Evolutionary conservation across 2,329 filamentous ascomycete species (phyloP).

Genomic region (Ustulina deusta): DNA sequence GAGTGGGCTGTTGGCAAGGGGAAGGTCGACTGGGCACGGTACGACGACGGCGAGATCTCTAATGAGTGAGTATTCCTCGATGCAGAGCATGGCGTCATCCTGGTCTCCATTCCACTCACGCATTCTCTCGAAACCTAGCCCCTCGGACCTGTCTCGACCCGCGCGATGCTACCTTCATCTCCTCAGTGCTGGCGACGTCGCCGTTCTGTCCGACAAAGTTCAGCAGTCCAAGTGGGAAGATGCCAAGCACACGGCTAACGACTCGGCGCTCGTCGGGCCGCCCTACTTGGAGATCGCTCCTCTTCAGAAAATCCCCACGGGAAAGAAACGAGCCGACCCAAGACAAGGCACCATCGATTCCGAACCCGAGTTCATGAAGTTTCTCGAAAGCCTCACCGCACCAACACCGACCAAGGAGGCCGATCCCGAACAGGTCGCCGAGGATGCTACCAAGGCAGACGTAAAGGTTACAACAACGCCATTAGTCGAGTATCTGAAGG

Average conservation of each 20-base stretch:
- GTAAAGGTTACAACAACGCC: constrained; percentile 83
- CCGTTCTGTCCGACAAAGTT: constrained; percentile 76
- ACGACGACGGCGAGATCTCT: constrained; percentile 75
- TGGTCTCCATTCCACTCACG: constrained; percentile 26
- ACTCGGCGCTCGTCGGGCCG: constrained; percentile 78
- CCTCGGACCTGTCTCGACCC: constrained; percentile 86
- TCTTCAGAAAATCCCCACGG: constrained; percentile 84
- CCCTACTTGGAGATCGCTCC: constrained; percentile 85
- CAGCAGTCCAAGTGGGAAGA: constrained; percentile 80
- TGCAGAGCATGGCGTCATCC: constrained; percentile 25
- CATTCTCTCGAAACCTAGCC: constrained; percentile 58
- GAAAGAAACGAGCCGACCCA: constrained; percentile 80
- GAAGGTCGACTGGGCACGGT: constrained; percentile 87
- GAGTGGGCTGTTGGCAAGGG: constrained; percentile 86
- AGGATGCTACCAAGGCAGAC: constrained; percentile 63
- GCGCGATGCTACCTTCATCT: constrained; percentile 87
- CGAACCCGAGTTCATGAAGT: constrained; percentile 94
- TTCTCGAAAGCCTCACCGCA: constrained; percentile 88
- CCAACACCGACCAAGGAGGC: constrained; percentile 62
- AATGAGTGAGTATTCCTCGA: constrained; percentile 74
- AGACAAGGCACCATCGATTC: constrained; percentile 96
- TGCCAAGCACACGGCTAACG: constrained; percentile 79
- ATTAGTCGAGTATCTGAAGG: constrained; percentile 87
- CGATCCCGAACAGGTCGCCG: constrained; percentile 60
- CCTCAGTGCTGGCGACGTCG: constrained; percentile 75